These are phyloP conservation scores for Coemansia umbellata DNA, from an alignment of 192 early-diverging fungal species.

Conservation along the genomic window DNA sequence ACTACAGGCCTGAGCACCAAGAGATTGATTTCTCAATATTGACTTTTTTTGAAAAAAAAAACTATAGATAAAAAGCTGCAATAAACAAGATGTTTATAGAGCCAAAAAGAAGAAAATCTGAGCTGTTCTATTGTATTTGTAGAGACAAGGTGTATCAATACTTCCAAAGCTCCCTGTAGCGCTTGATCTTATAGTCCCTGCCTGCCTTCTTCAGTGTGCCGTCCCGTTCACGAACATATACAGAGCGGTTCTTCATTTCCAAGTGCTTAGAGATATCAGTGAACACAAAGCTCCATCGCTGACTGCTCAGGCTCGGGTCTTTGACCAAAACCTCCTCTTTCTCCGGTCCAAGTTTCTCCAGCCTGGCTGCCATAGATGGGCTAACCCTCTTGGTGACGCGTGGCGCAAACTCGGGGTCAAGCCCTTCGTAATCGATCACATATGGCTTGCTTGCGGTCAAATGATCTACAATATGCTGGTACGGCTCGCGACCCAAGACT, in stretches of 20 bases:
- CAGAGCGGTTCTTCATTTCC: conserved; percentile 49
- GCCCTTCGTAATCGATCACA: conserved; percentile 37
- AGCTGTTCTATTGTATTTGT: no score
- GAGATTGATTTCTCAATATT: no score
- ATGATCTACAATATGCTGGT: conserved; percentile 43
- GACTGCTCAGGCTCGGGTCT: conserved; percentile 36
- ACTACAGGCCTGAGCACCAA: no score
- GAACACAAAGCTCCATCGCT: conserved; percentile 58
- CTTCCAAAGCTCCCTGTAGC: conserved; percentile 40
- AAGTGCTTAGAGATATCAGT: conserved; percentile 52
- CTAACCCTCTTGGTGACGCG: conserved; percentile 20
- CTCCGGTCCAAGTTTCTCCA: conserved; percentile 21
- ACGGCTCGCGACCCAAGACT: conserved; percentile 66
- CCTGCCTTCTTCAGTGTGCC: conserved; percentile 54
- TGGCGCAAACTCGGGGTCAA: conserved; percentile 37
- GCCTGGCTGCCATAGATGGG: conserved; percentile 7
- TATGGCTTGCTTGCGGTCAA: conserved; percentile 45
- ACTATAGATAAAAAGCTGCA: conserved; percentile 1
- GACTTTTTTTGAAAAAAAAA: neutral
- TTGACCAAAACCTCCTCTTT: conserved; percentile 32
- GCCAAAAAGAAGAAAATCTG: no score
- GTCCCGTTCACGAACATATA: conserved; percentile 58
- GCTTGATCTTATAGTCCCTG: conserved; percentile 49
- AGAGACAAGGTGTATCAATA: conserved; percentile 11
- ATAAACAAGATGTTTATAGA: neutral